Evolutionary conservation across 2,329 filamentous ascomycete genomes (phyloP).

Genomic region (Aspergillus latus): DNA sequence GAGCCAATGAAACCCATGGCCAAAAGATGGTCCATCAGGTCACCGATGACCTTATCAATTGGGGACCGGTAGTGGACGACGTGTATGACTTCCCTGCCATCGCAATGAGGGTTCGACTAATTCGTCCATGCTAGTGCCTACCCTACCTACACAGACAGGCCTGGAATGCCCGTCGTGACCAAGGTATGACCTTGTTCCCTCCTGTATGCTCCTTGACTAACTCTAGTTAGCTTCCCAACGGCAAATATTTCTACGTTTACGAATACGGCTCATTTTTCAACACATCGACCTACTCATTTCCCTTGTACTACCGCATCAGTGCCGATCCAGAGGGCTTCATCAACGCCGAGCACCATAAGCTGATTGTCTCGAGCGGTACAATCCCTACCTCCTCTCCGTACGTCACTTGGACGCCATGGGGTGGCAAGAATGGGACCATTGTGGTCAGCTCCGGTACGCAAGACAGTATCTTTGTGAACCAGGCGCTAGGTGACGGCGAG

Average conservation of each 20-base stretch:
- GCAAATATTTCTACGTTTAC: constrained; percentile 64
- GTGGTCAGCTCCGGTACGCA: constrained; percentile 47
- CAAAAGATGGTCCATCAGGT: constrained; percentile 69
- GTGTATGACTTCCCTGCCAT: constrained; percentile 28
- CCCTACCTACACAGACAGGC: constrained; percentile 61
- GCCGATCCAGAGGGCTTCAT: constrained; percentile 50
- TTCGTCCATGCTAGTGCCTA: constrained; percentile 39
- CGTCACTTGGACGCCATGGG: constrained; percentile 53
- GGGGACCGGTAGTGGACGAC: constrained; percentile 64
- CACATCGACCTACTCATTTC: constrained; percentile 43
- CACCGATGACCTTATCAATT: constrained; percentile 59
- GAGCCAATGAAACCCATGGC: constrained; percentile 60
- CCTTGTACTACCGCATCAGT: constrained; percentile 56
- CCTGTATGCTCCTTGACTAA: background rate
- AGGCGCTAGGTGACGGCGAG: constrained; percentile 43
- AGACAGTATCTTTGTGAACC: constrained; percentile 50
- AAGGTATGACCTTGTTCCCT: constrained; percentile 20
- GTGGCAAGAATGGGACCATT: constrained; percentile 50
- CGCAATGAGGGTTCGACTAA: background rate
- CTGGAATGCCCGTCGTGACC: constrained; percentile 66
- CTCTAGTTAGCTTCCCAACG: constrained; percentile 52
- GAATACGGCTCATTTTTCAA: constrained; percentile 54
- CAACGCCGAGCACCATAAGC: constrained; percentile 39
- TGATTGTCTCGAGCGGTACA: constrained; percentile 48
- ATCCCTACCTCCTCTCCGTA: constrained; percentile 51